A percentile compares a stretch with the other conserved stretches of the same genome.
Conservation (phyloP, 2,329 filamentous ascomycete genomes). For the Alternaria conjuncta region DNA sequence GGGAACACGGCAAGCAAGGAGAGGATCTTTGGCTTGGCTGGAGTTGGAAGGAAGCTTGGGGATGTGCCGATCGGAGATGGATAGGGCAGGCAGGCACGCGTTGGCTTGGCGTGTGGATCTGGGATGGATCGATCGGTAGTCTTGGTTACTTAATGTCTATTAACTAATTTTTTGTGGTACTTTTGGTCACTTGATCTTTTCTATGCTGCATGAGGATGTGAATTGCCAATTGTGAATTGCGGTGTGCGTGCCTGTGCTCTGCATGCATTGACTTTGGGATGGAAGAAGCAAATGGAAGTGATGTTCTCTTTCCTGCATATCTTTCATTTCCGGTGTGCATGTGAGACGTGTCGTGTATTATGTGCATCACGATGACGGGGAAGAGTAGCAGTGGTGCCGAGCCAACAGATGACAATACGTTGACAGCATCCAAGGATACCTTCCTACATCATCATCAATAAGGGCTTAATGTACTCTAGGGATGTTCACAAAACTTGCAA, state of each 20-base stretch:
- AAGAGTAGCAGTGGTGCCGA: neutral
- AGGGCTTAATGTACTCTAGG: neutral
- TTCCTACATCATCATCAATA: neutral
- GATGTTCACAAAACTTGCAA: neutral
- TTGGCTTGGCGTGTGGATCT: neutral
- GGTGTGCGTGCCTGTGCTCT: neutral
- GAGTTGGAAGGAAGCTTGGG: neutral
- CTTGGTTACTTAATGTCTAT: constrained; percentile 1
- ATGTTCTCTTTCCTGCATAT: neutral
- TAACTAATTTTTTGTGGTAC: neutral
- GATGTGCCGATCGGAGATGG: neutral
- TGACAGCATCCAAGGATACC: neutral
- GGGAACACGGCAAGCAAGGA: neutral
- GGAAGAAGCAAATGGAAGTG: neutral
- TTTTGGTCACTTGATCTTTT: neutral
- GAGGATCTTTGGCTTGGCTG: neutral
- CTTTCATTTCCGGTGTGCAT: neutral
- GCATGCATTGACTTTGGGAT: neutral
- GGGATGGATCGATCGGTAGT: neutral
- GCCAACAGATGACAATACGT: neutral
- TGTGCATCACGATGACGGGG: neutral
- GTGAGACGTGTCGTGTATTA: neutral
- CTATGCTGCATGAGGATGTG: neutral
- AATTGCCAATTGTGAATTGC: neutral
- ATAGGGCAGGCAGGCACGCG: constrained; percentile 5